These are phyloP conservation scores for Cystobasidium sp. DNA, from an alignment of 1,284 basidiomycete genomes.

Conservation along the genomic window DNA sequence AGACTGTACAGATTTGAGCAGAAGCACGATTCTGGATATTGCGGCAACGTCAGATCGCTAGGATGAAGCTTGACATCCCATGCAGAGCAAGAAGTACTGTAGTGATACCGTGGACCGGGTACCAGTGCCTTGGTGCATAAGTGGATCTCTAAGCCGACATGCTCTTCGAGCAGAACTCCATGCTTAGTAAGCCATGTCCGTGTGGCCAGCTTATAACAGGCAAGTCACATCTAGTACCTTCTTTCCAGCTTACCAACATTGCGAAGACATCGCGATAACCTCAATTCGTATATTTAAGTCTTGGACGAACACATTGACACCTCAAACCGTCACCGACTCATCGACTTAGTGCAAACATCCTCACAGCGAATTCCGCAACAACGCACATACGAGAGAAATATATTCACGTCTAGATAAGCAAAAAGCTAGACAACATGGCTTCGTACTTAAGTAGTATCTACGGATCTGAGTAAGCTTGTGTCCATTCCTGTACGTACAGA, in stretches of 20 bases:
- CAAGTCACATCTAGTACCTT: not conserved
- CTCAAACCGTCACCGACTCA: not conserved
- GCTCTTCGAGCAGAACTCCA: not conserved
- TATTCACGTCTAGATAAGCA: not conserved
- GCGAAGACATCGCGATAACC: not conserved
- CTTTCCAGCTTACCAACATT: slow-evolving; percentile 9
- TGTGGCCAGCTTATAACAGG: slow-evolving; percentile 17
- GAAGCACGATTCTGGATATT: not conserved
- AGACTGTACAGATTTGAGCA: too few relatives aligned
- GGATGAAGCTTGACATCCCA: not conserved
- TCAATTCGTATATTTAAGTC: not conserved
- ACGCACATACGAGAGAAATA: not conserved
- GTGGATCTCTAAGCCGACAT: not conserved
- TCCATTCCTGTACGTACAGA: not conserved
- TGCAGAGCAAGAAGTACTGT: not conserved
- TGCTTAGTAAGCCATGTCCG: slow-evolving; percentile 7
- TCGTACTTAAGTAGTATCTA: slow-evolving; percentile 46
- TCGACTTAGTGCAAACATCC: not conserved
- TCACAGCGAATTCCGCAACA: not conserved
- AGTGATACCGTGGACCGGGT: too few relatives aligned
- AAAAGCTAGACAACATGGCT: slow-evolving; percentile 12
- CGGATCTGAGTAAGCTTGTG: slow-evolving; percentile 48
- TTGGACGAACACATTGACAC: too few relatives aligned
- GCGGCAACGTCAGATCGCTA: not conserved
- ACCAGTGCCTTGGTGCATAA: not conserved